Percentiles rank a stretch among this genome's conserved stretches.
Conservation (phyloP, 331 rosid genomes). For the Telfairia occidentalis region DNA sequence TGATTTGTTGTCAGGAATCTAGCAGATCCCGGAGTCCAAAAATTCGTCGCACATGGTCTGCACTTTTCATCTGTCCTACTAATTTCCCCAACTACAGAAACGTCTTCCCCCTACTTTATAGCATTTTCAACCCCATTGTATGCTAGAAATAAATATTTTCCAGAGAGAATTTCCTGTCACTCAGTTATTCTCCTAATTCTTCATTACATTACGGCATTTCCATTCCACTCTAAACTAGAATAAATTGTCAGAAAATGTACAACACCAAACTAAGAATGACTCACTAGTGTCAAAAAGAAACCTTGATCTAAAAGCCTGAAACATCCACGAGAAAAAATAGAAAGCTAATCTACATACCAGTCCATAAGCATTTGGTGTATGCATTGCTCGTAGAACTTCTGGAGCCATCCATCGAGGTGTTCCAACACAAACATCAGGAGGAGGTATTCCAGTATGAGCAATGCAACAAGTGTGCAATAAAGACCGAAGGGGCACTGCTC, state of each 20-base stretch:
- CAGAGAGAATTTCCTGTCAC: not conserved
- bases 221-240: not conserved
- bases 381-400: conserved; percentile 78
- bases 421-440: conserved; percentile 74
- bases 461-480: conserved; percentile 72
- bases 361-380: conserved; percentile 49
- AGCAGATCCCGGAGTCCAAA: not conserved
- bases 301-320: not conserved
- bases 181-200: not conserved
- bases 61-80: too few relatives aligned
- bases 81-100: too few relatives aligned
- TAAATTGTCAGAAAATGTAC: not conserved
- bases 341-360: conserved; percentile 38
- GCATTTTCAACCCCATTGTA: not conserved
- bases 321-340: not conserved
- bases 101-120: not conserved
- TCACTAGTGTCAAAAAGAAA: not conserved
- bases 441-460: conserved; percentile 73
- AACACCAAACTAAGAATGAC: not conserved
- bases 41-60: too few relatives aligned
- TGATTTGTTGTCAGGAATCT: too few relatives aligned
- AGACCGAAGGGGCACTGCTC: conserved; percentile 85
- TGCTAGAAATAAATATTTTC: not conserved
- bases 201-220: not conserved
- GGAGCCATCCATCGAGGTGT: conserved; percentile 99